Conservation (phyloP, 2,329 filamentous ascomycete species). For the Mycosphaerella sp. region DNA sequence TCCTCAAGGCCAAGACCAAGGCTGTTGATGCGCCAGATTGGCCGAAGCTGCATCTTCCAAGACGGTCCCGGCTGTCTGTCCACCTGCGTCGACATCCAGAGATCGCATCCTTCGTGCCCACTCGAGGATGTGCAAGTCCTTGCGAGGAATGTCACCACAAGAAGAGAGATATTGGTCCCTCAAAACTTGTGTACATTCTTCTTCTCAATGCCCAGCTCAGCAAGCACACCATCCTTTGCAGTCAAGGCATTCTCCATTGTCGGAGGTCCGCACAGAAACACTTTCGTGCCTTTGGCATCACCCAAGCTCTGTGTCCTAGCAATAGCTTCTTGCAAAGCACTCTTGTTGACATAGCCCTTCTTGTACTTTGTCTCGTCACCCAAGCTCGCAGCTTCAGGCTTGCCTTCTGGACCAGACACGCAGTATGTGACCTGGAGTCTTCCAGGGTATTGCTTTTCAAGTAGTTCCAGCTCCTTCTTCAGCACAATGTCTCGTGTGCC, state of each 20-base stretch:
- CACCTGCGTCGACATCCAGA: too few relatives aligned
- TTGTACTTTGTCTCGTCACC: conserved; percentile 38
- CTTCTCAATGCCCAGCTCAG: conserved; percentile 52
- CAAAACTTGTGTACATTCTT: conserved; percentile 55
- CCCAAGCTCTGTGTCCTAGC: conserved; percentile 30
- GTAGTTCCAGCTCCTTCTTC: conserved; percentile 49
- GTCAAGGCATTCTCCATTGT: conserved; percentile 57
- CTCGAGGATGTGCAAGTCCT: too few relatives aligned
- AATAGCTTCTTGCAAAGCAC: conserved; percentile 50
- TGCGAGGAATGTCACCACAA: too few relatives aligned
- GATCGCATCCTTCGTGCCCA: too few relatives aligned
- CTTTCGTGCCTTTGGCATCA: conserved; percentile 46
- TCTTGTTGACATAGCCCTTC: conserved; percentile 54
- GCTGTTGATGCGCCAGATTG: too few relatives aligned
- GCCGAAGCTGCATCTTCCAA: too few relatives aligned
- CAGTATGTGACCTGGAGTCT: conserved; percentile 55
- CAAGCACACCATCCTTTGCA: conserved; percentile 50
- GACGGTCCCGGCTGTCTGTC: too few relatives aligned
- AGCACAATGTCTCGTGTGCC: conserved; percentile 57
- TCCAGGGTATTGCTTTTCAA: conserved; percentile 47
- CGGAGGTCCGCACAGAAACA: conserved; percentile 65
- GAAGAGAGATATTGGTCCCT: not conserved
- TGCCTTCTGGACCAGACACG: conserved; percentile 44
- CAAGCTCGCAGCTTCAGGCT: conserved; percentile 19
- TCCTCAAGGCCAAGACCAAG: too few relatives aligned